These are phyloP conservation scores for Citeromyces matritensis DNA, from an alignment of 805 yeast species.

Conservation along the genomic window DNA sequence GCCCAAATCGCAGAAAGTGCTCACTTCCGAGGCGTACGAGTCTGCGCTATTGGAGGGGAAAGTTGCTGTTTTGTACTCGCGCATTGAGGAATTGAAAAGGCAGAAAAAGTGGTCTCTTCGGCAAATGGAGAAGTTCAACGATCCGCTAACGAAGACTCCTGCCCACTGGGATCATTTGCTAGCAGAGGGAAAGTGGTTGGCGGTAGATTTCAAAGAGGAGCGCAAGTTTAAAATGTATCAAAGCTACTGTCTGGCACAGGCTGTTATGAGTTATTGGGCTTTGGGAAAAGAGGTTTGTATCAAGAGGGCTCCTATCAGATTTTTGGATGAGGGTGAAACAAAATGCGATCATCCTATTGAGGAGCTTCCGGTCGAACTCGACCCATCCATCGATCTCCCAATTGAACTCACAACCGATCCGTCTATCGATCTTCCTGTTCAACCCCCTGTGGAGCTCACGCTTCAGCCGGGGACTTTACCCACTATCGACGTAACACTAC, in stretches of 20 bases:
- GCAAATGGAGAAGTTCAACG: constrained; percentile 60
- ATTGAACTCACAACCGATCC: too few relatives aligned
- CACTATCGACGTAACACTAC: constrained; percentile 6
- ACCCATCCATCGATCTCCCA: too few relatives aligned
- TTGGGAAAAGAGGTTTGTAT: constrained; percentile 61
- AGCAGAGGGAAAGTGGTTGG: constrained; percentile 76
- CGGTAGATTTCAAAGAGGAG: constrained; percentile 60
- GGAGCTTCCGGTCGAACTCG: too few relatives aligned
- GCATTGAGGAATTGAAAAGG: constrained; percentile 85
- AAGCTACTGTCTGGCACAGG: constrained; percentile 55
- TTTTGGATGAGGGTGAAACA: constrained; percentile 10
- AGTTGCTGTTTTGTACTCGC: constrained; percentile 73
- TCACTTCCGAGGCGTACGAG: constrained; percentile 76
- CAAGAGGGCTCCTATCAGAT: constrained; percentile 27
- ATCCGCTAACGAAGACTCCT: constrained; percentile 37
- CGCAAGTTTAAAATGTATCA: constrained; percentile 55
- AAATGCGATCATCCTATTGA: neutral
- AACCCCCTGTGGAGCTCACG: too few relatives aligned
- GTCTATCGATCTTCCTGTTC: too few relatives aligned
- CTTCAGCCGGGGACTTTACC: too few relatives aligned
- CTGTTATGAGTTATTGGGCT: constrained; percentile 65
- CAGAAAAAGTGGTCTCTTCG: constrained; percentile 83
- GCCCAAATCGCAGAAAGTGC: constrained; percentile 74
- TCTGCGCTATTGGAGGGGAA: constrained; percentile 81
- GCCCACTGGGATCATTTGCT: constrained; percentile 63